These are phyloP conservation scores for Schwanniomyces occidentalis DNA, from an alignment of 805 yeast genomes.

Conservation along the genomic window DNA sequence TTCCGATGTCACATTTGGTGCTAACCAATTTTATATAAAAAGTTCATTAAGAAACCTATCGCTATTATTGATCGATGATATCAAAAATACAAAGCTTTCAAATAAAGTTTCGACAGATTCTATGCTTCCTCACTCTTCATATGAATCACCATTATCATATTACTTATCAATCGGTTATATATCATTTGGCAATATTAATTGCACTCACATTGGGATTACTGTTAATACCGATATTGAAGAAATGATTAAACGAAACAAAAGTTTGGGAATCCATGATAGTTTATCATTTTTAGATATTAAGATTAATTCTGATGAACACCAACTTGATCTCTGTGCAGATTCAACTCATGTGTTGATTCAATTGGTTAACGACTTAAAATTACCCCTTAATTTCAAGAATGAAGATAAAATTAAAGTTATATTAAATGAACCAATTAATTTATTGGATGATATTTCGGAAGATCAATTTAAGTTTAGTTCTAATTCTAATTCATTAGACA, in stretches of 20 bases:
- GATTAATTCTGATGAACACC: conserved; percentile 48
- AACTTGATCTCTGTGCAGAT: conserved; percentile 75
- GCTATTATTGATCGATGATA: conserved; percentile 66
- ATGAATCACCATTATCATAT: conserved; percentile 35
- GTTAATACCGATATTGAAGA: conserved; percentile 24
- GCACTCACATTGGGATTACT: conserved; percentile 36
- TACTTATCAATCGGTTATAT: conserved; percentile 52
- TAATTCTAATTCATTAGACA: conserved; percentile 17
- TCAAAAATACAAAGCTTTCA: conserved; percentile 8
- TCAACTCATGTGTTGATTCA: conserved; percentile 74
- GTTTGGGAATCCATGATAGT: conserved; percentile 20
- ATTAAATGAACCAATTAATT: conserved; percentile 32
- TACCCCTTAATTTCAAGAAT: conserved; percentile 60
- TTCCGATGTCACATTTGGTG: conserved; percentile 44
- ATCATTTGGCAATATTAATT: conserved; percentile 48
- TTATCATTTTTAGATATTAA: conserved; percentile 42
- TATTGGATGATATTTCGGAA: conserved; percentile 43
- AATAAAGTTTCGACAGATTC: background rate
- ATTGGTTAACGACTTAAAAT: conserved; percentile 67
- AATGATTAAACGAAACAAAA: conserved; percentile 14
- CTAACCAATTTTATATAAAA: conserved; percentile 33
- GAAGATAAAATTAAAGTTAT: conserved; percentile 56
- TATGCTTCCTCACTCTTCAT: conserved; percentile 6
- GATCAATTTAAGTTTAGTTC: conserved; percentile 27
- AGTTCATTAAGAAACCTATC: conserved; percentile 51